A percentile compares a stretch with the other conserved stretches of the same genome.
These are phyloP conservation scores for Paramecium biaurelia DNA, from an alignment of 73 alveolate species.

Conservation along the genomic window DNA sequence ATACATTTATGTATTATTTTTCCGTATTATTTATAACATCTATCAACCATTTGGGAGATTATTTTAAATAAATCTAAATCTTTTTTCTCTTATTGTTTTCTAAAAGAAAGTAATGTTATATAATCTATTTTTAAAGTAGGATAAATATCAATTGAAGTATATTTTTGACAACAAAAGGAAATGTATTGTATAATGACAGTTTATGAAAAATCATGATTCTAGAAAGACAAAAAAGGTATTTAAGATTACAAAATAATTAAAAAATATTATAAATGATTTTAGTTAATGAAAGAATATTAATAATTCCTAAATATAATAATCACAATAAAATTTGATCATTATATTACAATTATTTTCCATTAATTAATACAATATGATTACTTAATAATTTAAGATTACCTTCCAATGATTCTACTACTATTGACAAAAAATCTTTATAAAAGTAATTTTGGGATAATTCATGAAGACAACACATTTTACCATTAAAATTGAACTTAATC, in stretches of 20 bases:
- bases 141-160: too few relatives aligned
- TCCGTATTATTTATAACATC: neutral
- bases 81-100: too few relatives aligned
- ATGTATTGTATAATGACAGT: too few relatives aligned
- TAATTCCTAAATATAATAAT: neutral
- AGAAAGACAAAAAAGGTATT: too few relatives aligned
- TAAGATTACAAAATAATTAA: too few relatives aligned
- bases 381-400: neutral
- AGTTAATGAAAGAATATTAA: too few relatives aligned
- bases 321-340: neutral
- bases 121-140: too few relatives aligned
- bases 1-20: neutral
- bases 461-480: neutral
- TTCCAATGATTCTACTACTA: neutral
- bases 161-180: too few relatives aligned
- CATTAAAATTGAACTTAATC: neutral
- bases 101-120: too few relatives aligned
- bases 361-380: neutral
- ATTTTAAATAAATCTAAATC: too few relatives aligned
- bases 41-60: neutral
- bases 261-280: too few relatives aligned
- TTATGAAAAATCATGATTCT: too few relatives aligned
- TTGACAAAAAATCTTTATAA: neutral
- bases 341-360: neutral
- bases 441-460: neutral